Conservation (phyloP, 768 basidiomycete species). For the Strobilomyces echinocephalus region DNA sequence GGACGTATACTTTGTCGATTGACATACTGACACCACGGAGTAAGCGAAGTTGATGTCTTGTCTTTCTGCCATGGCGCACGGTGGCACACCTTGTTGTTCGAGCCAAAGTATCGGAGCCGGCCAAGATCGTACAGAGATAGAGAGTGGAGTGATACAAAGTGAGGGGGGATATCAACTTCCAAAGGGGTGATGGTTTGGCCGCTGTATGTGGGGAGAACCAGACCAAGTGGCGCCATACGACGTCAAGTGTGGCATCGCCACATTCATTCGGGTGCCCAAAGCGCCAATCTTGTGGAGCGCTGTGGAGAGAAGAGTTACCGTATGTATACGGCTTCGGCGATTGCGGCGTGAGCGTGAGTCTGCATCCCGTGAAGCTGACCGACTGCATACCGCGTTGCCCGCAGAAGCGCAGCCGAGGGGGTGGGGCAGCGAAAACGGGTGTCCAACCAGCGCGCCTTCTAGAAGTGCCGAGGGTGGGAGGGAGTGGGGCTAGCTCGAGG, state of each 20-base stretch:
- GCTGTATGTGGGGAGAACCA: background rate
- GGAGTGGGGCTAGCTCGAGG: background rate
- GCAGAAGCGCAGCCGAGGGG: background rate
- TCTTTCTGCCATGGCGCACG: background rate
- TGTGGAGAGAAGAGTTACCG: background rate
- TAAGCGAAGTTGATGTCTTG: background rate
- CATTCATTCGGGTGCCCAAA: background rate
- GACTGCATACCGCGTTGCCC: background rate
- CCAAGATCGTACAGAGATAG: background rate
- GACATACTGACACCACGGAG: background rate
- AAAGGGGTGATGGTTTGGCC: background rate
- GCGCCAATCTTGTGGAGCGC: conserved; percentile 19
- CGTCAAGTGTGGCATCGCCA: background rate
- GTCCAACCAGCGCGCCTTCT: background rate
- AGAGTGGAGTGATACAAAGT: background rate
- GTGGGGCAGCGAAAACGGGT: conserved; percentile 6
- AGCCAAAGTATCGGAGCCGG: background rate
- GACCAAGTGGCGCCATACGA: background rate
- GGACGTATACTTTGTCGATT: background rate
- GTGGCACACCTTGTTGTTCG: background rate
- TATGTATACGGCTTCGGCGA: conserved; percentile 3
- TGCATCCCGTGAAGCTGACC: background rate
- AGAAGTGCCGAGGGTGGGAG: too few relatives aligned
- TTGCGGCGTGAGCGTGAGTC: background rate
- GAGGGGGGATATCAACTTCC: background rate